Evolutionary conservation across 225 moss, liverwort and hornwort species (phyloP).

Genomic region (Takakia lepidozioides): DNA sequence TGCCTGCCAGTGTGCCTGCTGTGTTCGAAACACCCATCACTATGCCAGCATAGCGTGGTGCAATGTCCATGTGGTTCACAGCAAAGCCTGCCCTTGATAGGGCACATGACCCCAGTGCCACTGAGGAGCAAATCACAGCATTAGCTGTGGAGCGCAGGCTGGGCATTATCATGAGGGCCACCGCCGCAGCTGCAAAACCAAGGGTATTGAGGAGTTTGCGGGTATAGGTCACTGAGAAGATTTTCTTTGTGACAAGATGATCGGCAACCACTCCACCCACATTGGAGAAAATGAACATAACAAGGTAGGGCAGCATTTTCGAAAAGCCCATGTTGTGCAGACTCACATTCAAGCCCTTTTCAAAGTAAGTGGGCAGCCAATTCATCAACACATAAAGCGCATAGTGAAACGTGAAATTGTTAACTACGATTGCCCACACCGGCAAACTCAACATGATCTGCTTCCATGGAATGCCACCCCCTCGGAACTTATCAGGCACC

Average conservation of each 20-base stretch:
- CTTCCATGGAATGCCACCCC: slow-evolving; percentile 70
- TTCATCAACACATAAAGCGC: slow-evolving; percentile 96
- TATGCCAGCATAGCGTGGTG: slow-evolving; percentile 88
- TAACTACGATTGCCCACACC: slow-evolving; percentile 94
- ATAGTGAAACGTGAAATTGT: slow-evolving; percentile 98
- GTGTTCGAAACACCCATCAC: slow-evolving; percentile 99
- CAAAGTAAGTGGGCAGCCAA: slow-evolving; percentile 97
- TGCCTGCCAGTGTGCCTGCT: slow-evolving; percentile 90
- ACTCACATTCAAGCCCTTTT: slow-evolving; percentile 70
- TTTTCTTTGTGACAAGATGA: slow-evolving; percentile 58
- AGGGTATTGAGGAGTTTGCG: slow-evolving; percentile 83
- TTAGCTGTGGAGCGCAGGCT: slow-evolving; percentile 55
- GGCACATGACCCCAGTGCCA: slow-evolving; percentile 86
- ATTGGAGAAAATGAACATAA: slow-evolving; percentile 95
- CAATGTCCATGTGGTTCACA: slow-evolving; percentile 95
- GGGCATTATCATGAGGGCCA: slow-evolving; percentile 80
- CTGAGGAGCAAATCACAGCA: slow-evolving; percentile 87
- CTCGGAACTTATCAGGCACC: slow-evolving; percentile 7
- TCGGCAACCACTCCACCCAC: slow-evolving; percentile 91
- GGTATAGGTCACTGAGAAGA: slow-evolving; percentile 73
- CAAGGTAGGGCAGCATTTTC: slow-evolving; percentile 85
- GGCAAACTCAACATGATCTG: slow-evolving; percentile 67
- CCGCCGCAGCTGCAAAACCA: slow-evolving; percentile 71
- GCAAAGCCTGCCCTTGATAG: slow-evolving; percentile 92
- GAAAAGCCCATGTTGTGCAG: slow-evolving; percentile 82